Evolutionary conservation across 345 rosid species (phyloP), one percentile per base, ranked within the genome.

Genomic region (Conringia planisiliqua): DNA sequence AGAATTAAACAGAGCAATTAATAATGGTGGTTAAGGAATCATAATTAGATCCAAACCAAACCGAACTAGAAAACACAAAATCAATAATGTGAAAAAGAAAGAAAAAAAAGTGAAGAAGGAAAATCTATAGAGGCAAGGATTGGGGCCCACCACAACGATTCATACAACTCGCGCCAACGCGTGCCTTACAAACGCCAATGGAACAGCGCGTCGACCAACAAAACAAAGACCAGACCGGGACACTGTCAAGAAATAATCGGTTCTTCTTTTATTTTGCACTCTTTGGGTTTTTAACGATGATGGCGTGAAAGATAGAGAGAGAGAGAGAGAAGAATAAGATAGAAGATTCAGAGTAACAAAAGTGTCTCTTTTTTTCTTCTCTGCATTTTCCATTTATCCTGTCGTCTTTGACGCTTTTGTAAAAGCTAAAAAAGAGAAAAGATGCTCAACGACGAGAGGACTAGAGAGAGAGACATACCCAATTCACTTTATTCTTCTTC

Each of bases 361-460:
- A 66, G 70, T 72, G 73, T 60, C 18, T 59, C 50, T 42, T 66
- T 66, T 66, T 30, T 56, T 32, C 62, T 55, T 71, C 77, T 16
- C 73, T 66, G 69, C 73, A 66, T 71, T 70, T 55, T 14, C 14
- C 56, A 66, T 66, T 71, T 60, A 72, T 72, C 73, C 18, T 72
- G 73, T 77, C 76, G 69, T 77, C 67, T 70, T 78, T 78, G 73
- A 78, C 74, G 65, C 77, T 78, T 78, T 78, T 78, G 77, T 60
- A 66, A 78, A 72, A 72, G 77, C 73, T 72, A 58, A 66, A 58
- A 70, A 33, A 62, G 29, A 3, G 20, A 50, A 66, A 71, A 72
- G 77, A 78, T 72, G 58, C 56, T 29, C 26, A 72, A 72, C 63
- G 55, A 77, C 69, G 64, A 78, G 64, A 78, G 60, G 77, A 78